Base-by-base conservation (phyloP, 106 monocot genomes). In the Iris macrosiphon region DNA sequence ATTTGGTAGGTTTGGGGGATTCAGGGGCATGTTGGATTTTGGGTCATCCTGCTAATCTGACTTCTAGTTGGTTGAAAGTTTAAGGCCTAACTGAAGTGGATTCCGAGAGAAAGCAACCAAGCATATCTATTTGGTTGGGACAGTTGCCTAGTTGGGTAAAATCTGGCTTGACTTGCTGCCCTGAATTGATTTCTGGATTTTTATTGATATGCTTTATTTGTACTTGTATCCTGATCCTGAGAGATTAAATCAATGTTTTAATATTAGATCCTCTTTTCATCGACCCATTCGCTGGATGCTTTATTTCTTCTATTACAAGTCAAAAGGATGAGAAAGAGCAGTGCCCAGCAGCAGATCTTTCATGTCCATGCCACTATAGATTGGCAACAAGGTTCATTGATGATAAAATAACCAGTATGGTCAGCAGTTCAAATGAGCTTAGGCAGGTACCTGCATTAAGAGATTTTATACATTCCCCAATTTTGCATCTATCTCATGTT, bases 261-360 rank as follows among this genome's bases (percentile, higher is more conserved):
- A 19, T 55, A 21, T 30, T 76, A 96, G 95, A 85, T 74, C 89
- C 95, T 63, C 79, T 96, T 29, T 79, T 96, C 27, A 65, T 90
- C 28, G 95, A 96, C 45, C 82, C 85, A 41, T 96, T 89, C 43
- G 79, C 85, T 12, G 69, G 73, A 43, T 81, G 89, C 74, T 74
- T 96, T 45, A 56, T 89, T 57, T 60, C 79, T 20, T 45, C 68
- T 44, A 50, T 16, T 14, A 30, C n/a, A 27, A 32, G 1, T 37
- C 41, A 59, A 21, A 1, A 47, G 30, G 33, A 45, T 28, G 31
- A 39, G 39, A 35, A 59, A 30, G 64, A 45, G 6, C 51, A 74
- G 4, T 16, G 7, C 13, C 38, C 38, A 52, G 11, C 22, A 21
- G 28, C 26, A 26, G 11, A 0, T 52, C 25, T 29, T 24, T 38